These are phyloP conservation scores for Periconia sp. DNA, from an alignment of 2,329 filamentous ascomycete genomes.

Conservation along the genomic window DNA sequence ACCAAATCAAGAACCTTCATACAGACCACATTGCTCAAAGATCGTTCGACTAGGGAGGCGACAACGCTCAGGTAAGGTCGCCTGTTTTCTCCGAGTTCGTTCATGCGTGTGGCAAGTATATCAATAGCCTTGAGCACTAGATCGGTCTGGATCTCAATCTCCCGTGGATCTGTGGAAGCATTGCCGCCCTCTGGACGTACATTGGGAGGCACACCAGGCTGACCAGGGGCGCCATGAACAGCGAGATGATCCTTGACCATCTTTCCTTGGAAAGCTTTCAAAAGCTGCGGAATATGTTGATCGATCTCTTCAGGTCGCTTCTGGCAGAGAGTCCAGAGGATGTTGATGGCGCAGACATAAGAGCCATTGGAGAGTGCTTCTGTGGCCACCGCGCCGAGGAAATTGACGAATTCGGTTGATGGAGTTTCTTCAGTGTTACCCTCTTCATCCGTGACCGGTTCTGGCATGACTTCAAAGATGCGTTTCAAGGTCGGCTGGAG, in stretches of 20 bases:
- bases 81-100: slow-evolving; percentile 86
- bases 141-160: slow-evolving; percentile 86
- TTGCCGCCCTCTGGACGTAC: slow-evolving; percentile 62
- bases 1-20: slow-evolving; percentile 94
- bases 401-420: slow-evolving; percentile 85
- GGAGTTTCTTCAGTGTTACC: slow-evolving; percentile 77
- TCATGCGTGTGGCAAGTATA: slow-evolving; percentile 89
- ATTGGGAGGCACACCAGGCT: slow-evolving; percentile 30
- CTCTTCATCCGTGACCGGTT: slow-evolving; percentile 82
- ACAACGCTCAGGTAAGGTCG: slow-evolving; percentile 94
- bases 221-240: slow-evolving; percentile 58
- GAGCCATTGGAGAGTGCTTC: slow-evolving; percentile 83
- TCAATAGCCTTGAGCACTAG: slow-evolving; percentile 96
- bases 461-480: slow-evolving; percentile 85
- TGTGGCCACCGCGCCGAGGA: slow-evolving; percentile 82
- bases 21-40: slow-evolving; percentile 83
- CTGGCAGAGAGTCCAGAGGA: slow-evolving; percentile 88
- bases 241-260: slow-evolving; percentile 91
- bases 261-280: slow-evolving; percentile 93
- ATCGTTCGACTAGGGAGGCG: slow-evolving; percentile 94
- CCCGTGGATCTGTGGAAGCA: slow-evolving; percentile 72
- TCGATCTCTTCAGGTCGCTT: slow-evolving; percentile 88
- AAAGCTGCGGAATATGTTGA: slow-evolving; percentile 82
- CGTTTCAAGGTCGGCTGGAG: slow-evolving; percentile 79
- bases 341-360: slow-evolving; percentile 88